These are phyloP conservation scores for Calonectria naviculata DNA, from an alignment of 2,329 filamentous ascomycete genomes.

Conservation along the genomic window DNA sequence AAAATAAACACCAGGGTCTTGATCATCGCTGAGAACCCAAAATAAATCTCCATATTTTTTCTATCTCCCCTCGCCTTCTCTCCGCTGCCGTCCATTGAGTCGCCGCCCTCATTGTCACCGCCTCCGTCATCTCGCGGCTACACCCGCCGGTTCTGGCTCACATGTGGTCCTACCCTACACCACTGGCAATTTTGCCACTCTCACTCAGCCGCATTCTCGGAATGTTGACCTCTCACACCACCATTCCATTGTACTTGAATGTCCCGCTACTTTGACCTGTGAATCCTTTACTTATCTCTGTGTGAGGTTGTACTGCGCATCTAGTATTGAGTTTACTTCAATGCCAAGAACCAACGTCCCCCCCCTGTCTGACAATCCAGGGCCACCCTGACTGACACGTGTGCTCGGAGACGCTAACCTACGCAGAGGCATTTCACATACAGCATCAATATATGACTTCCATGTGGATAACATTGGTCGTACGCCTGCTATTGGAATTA, in stretches of 20 bases:
- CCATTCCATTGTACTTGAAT: not conserved
- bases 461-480: not conserved
- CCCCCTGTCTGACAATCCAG: not conserved
- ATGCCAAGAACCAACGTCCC: not conserved
- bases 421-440: not conserved
- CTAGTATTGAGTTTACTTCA: not conserved
- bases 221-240: not conserved
- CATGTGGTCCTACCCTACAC: constrained; percentile 16
- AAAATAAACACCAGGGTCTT: not conserved
- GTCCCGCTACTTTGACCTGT: not conserved
- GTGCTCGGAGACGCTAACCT: not conserved
- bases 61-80: not conserved
- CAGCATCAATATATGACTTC: not conserved
- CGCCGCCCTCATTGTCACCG: not conserved
- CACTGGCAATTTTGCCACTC: not conserved
- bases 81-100: not conserved
- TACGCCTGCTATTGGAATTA: not conserved
- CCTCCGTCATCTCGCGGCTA: constrained; percentile 10
- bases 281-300: not conserved
- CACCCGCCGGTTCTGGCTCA: not conserved
- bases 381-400: not conserved
- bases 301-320: not conserved
- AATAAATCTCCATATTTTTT: not conserved
- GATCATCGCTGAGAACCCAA: not conserved
- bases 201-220: not conserved